These are phyloP conservation scores for Aphanomyces astaci DNA, from an alignment of 352 stramenopile species.

Conservation along the genomic window DNA sequence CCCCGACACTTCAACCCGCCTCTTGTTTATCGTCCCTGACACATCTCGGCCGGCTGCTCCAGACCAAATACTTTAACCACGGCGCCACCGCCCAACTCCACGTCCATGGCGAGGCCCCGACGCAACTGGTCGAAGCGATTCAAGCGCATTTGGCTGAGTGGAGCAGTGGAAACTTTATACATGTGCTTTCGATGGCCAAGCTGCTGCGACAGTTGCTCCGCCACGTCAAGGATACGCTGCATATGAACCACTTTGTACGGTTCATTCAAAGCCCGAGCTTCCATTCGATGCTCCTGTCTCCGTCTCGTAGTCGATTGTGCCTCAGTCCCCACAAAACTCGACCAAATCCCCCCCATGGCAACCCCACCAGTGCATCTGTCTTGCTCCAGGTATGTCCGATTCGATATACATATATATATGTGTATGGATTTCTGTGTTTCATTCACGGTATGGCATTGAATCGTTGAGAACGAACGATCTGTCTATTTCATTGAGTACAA, in stretches of 20 bases:
- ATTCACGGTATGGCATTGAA: too few relatives aligned
- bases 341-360: conserved; percentile 10
- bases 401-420: too few relatives aligned
- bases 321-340: conserved; percentile 36
- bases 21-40: conserved; percentile 27
- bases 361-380: conserved; percentile 21
- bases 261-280: conserved; percentile 80
- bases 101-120: conserved; percentile 61
- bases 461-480: too few relatives aligned
- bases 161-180: background rate
- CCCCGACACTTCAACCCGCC: too few relatives aligned
- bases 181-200: conserved; percentile 31
- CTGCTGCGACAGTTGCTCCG: conserved; percentile 47
- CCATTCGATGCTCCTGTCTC: conserved; percentile 64
- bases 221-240: conserved; percentile 71
- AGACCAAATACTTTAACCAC: conserved; percentile 16
- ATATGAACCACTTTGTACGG: conserved; percentile 81
- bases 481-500: too few relatives aligned
- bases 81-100: conserved; percentile 42
- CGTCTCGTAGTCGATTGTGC: conserved; percentile 65
- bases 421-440: too few relatives aligned
- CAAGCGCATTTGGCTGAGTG: conserved; percentile 29
- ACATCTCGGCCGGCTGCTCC: conserved; percentile 13
- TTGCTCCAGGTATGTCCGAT: conserved; percentile 23
- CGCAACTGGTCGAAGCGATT: conserved; percentile 48